Percentiles rank a stretch among this genome's conserved stretches.
Evolutionary conservation across 306 rosid species (phyloP).

Genomic region (Leucaena leucocephala): DNA sequence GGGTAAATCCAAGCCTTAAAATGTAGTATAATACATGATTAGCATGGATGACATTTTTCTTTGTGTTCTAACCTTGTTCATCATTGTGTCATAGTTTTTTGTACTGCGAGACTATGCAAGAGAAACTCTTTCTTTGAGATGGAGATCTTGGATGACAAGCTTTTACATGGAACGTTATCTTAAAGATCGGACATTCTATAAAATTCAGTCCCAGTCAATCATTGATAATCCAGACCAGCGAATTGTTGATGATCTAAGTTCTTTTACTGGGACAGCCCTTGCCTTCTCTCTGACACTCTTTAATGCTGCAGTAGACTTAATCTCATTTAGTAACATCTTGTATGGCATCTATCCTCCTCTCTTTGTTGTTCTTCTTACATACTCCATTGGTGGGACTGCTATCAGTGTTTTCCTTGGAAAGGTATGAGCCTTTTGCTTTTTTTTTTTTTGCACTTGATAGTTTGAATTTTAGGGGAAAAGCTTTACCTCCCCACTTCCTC

Average conservation of each 20-base stretch:
- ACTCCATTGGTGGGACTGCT: slow-evolving; percentile 94
- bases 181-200: slow-evolving; percentile 81
- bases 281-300: slow-evolving; percentile 78
- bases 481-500: background rate
- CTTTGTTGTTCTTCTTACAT: slow-evolving; percentile 77
- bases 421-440: slow-evolving; percentile 46
- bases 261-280: slow-evolving; percentile 89
- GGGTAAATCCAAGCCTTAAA: background rate
- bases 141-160: slow-evolving; percentile 99
- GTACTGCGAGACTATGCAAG: slow-evolving; percentile 91
- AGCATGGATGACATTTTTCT: slow-evolving; percentile 15
- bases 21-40: background rate
- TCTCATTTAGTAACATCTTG: slow-evolving; percentile 92
- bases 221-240: slow-evolving; percentile 97
- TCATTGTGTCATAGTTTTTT: slow-evolving; percentile 64
- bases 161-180: slow-evolving; percentile 90
- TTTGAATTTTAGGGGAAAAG: slow-evolving; percentile 21
- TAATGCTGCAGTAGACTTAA: slow-evolving; percentile 84
- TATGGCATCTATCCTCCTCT: slow-evolving; percentile 94
- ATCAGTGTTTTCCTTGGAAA: slow-evolving; percentile 85
- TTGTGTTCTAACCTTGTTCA: slow-evolving; percentile 33
- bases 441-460: slow-evolving; percentile 5
- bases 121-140: slow-evolving; percentile 87
- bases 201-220: slow-evolving; percentile 90
- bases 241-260: slow-evolving; percentile 90